phyloP scores from a whole-genome alignment of 1,284 basidiomycete species.

The Marasmius oreades region DNA sequence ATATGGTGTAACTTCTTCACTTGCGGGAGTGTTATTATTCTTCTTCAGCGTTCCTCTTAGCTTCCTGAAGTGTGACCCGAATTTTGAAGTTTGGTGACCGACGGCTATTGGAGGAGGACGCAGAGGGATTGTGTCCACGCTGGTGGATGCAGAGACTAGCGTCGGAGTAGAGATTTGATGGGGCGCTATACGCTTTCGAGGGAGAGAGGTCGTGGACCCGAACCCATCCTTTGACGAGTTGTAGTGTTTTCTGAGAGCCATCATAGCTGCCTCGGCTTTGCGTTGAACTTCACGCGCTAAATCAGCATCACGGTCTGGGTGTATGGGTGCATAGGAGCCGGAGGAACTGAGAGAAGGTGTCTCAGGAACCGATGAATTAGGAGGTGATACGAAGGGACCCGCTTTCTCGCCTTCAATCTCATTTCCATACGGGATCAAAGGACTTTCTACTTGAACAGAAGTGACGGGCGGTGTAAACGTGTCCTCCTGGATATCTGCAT shows the following conservation, averaged over 20 bases:
- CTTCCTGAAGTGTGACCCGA: conserved; percentile 66
- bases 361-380: background rate
- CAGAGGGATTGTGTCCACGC: conserved; percentile 70
- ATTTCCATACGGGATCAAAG: background rate
- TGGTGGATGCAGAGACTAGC: conserved; percentile 70
- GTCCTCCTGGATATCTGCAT: conserved; percentile 30
- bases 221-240: conserved; percentile 40
- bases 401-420: background rate
- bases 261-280: conserved; percentile 65
- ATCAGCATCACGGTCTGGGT: conserved; percentile 42
- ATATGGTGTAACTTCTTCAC: conserved; percentile 51
- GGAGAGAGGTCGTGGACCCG: conserved; percentile 34
- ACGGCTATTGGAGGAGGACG: conserved; percentile 39
- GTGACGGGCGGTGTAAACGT: background rate
- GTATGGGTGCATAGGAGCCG: conserved; percentile 35
- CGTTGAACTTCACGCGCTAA: conserved; percentile 67
- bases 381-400: background rate
- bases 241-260: conserved; percentile 56
- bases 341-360: conserved; percentile 23
- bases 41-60: conserved; percentile 64
- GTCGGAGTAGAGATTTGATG: conserved; percentile 73
- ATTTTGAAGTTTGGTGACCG: conserved; percentile 40
- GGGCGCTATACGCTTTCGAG: conserved; percentile 61
- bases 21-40: conserved; percentile 46
- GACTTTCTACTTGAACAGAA: background rate